Conservation (phyloP, 192 early-diverging fungal species). For the Coemansia sp. region DNA sequence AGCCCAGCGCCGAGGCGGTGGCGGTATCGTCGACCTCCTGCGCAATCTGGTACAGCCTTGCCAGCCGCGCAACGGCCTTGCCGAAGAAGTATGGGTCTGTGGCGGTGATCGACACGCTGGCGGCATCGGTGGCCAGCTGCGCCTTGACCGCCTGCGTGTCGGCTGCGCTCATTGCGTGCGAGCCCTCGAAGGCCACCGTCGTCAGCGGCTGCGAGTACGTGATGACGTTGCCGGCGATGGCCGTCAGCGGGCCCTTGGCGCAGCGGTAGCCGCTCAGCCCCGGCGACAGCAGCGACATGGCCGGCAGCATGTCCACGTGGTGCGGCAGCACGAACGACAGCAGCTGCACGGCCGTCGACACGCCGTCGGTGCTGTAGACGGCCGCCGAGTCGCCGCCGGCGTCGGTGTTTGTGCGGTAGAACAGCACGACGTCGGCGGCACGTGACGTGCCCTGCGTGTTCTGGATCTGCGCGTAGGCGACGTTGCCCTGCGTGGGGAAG, state of each 20-base stretch:
- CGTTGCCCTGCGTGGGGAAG: slow-evolving; percentile 47
- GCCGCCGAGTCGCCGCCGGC: slow-evolving; percentile 15
- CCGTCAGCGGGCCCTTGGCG: slow-evolving; percentile 56
- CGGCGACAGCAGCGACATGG: slow-evolving; percentile 5
- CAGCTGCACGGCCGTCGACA: slow-evolving; percentile 28
- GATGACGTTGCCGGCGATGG: slow-evolving; percentile 51
- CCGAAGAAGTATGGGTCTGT: slow-evolving; percentile 59
- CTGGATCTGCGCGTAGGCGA: slow-evolving; percentile 48
- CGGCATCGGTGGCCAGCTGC: slow-evolving; percentile 42
- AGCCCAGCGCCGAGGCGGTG: slow-evolving; percentile 10
- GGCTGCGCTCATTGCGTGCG: slow-evolving; percentile 17
- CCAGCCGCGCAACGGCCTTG: slow-evolving; percentile 52
- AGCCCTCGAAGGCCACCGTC: slow-evolving; percentile 29
- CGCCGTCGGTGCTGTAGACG: slow-evolving; percentile 13
- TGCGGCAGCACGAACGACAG: slow-evolving; percentile 54
- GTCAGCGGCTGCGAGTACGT: slow-evolving; percentile 47
- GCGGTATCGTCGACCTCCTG: slow-evolving; percentile 39
- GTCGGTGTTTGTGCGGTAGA: slow-evolving; percentile 50
- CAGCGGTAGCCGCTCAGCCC: slow-evolving; percentile 47
- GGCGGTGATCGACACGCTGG: slow-evolving; percentile 25
- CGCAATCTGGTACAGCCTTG: slow-evolving; percentile 56
- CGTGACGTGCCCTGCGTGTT: slow-evolving; percentile 26
- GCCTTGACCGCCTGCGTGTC: slow-evolving; percentile 31
- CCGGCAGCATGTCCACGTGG: slow-evolving; percentile 42
- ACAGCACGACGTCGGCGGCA: slow-evolving; percentile 28